Evolutionary conservation across 805 yeast species (phyloP), one percentile per base, ranked within the genome.

Genomic region (Lachancea sp.): DNA sequence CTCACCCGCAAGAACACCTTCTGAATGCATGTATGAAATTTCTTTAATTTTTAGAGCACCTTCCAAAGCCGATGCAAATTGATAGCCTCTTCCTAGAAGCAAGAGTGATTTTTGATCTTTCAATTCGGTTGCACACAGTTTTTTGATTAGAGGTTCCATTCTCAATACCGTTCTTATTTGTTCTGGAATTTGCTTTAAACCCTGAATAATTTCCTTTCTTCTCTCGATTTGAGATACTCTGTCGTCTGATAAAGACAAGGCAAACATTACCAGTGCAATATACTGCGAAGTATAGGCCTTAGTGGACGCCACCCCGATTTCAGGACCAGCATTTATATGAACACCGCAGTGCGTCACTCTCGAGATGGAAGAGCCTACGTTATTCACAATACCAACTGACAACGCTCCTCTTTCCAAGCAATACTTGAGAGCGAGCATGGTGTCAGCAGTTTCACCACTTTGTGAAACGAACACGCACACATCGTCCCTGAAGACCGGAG

Each of bases 321-420:
- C 99, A 34, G 98, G 98, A 50, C 99, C 99, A 36, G 98, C 98
- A 61, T 92, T 92, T 63, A 92, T 89, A 65, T 92, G 99, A 42
- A 92, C 96, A 77, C 99, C 99, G 72, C 98, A 92, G 67, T 89
- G 95, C 17, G 99, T 92, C 59, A 80, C 88, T 69, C 99, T 81
- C 5, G 97, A 90, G 64, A 92, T 87, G 30, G 92, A 79, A 4
- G 98, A 92, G 58, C 99, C 99, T 31, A 92, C 99, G 51, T 89
- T 77, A 72, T 92, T 92, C 48, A 92, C 98, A 58, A 92, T 85
- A 69, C 99, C 99, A 43, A 92, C 92, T 21, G 96, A 88, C 51
- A 94, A 73, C 24, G 98, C 97, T 54, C 97, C 98, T 60, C 96
- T 82, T 58, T 94, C 97, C 60, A 83, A 75, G 71, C 97, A 90